These are phyloP conservation scores for Boletus eberwhitei DNA, from an alignment of 768 basidiomycete genomes.

Conservation along the genomic window DNA sequence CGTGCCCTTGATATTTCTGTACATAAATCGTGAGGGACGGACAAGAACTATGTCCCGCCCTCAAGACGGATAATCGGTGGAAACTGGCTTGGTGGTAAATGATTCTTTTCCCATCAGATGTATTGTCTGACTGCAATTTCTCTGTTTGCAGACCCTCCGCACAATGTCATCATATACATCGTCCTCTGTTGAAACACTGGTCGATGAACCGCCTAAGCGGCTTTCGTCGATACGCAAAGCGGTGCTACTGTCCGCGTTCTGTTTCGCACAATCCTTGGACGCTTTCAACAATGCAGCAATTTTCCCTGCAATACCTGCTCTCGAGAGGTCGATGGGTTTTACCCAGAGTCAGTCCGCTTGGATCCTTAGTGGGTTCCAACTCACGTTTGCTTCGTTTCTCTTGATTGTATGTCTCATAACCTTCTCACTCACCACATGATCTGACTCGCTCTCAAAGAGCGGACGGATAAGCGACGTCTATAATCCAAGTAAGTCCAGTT, in stretches of 20 bases:
- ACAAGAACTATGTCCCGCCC: neutral
- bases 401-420: constrained; percentile 16
- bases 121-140: neutral
- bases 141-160: neutral
- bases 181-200: neutral
- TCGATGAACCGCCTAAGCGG: neutral
- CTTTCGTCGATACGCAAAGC: constrained; percentile 28
- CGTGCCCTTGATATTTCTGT: neutral
- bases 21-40: neutral
- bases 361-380: constrained; percentile 42
- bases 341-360: constrained; percentile 24
- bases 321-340: constrained; percentile 19
- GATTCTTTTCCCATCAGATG: neutral
- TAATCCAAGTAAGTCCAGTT: constrained; percentile 28
- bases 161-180: constrained; percentile 9
- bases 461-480: constrained; percentile 27
- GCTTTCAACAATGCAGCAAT: constrained; percentile 42
- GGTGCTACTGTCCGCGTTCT: constrained; percentile 36
- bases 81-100: neutral
- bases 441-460: constrained; percentile 19
- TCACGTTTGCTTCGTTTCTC: constrained; percentile 45
- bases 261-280: constrained; percentile 43
- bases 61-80: neutral
- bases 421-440: neutral
- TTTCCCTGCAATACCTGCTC: constrained; percentile 38